phyloP scores from a whole-genome alignment of 176 grass and related monocot species.

The Typha latifolia region DNA sequence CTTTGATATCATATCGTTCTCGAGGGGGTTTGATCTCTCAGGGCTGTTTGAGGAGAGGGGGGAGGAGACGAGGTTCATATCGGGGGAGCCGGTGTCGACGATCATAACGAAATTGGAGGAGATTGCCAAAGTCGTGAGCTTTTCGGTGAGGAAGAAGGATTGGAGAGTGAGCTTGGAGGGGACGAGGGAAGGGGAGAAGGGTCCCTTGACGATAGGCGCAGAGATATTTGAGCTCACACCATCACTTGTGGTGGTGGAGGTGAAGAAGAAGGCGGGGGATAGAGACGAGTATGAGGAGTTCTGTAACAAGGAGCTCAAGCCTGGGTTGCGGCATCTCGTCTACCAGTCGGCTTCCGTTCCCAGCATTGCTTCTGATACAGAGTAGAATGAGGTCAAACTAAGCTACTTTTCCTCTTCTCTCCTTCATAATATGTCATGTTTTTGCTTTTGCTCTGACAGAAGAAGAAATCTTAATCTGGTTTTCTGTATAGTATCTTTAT shows the following conservation, averaged over 20 bases:
- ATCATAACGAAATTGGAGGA: constrained; percentile 87
- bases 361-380: constrained; percentile 39
- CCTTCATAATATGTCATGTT: too few species aligned
- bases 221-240: constrained; percentile 96
- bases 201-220: constrained; percentile 67
- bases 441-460: too few species aligned
- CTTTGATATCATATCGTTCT: constrained; percentile 97
- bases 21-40: constrained; percentile 67
- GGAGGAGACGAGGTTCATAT: constrained; percentile 72
- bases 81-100: constrained; percentile 42
- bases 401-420: too few species aligned
- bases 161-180: constrained; percentile 89
- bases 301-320: constrained; percentile 78
- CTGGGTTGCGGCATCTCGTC: constrained; percentile 68
- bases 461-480: too few species aligned
- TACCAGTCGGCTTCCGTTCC: constrained; percentile 31
- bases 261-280: constrained; percentile 91
- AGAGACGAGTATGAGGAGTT: constrained; percentile 85
- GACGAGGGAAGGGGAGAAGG: constrained; percentile 79
- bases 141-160: constrained; percentile 64
- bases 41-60: constrained; percentile 87
- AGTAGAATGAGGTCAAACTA: constrained; percentile 18
- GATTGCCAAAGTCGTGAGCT: constrained; percentile 74
- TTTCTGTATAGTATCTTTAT: too few species aligned
- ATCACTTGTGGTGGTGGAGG: constrained; percentile 75